Evolutionary conservation across 2,329 filamentous ascomycete genomes (phyloP).

Genomic region (Keithomyces neogunnii): DNA sequence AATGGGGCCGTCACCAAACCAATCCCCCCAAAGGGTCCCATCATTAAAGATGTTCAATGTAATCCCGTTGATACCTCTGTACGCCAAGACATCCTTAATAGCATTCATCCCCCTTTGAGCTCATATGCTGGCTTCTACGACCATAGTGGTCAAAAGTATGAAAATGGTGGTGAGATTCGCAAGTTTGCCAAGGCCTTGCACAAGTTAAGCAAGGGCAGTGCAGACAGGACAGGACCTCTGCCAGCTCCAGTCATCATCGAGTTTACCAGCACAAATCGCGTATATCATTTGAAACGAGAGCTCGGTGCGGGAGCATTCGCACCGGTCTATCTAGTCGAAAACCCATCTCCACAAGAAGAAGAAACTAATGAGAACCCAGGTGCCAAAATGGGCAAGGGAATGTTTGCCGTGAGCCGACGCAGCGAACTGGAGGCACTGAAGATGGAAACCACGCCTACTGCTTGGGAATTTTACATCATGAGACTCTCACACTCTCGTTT

Average conservation of each 20-base stretch:
- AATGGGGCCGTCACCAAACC: constrained; percentile 28
- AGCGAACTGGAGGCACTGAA: constrained; percentile 75
- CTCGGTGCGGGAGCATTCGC: constrained; percentile 91
- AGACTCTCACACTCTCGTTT: constrained; percentile 71
- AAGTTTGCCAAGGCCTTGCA: constrained; percentile 64
- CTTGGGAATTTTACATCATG: constrained; percentile 98
- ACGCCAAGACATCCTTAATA: constrained; percentile 64
- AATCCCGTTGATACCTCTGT: constrained; percentile 80
- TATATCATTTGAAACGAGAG: constrained; percentile 75
- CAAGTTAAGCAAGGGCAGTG: constrained; percentile 45
- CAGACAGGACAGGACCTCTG: constrained; percentile 54
- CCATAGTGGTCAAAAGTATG: constrained; percentile 53
- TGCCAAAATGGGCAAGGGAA: constrained; percentile 52
- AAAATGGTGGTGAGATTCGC: constrained; percentile 66
- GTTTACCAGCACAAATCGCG: constrained; percentile 55
- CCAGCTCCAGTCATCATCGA: constrained; percentile 55
- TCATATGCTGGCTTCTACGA: constrained; percentile 77
- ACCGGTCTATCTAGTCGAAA: constrained; percentile 86
- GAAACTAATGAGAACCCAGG: constrained; percentile 35
- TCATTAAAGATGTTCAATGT: constrained; percentile 76
- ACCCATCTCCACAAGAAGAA: constrained; percentile 43
- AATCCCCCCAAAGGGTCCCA: constrained; percentile 51
- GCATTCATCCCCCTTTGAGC: constrained; percentile 62
- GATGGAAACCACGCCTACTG: constrained; percentile 79
- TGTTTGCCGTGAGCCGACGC: constrained; percentile 48